Evolutionary conservation across 1,139 yeast species (phyloP), one percentile per base, ranked within the genome.

Genomic region (Magnusiomyces suaveolens): DNA sequence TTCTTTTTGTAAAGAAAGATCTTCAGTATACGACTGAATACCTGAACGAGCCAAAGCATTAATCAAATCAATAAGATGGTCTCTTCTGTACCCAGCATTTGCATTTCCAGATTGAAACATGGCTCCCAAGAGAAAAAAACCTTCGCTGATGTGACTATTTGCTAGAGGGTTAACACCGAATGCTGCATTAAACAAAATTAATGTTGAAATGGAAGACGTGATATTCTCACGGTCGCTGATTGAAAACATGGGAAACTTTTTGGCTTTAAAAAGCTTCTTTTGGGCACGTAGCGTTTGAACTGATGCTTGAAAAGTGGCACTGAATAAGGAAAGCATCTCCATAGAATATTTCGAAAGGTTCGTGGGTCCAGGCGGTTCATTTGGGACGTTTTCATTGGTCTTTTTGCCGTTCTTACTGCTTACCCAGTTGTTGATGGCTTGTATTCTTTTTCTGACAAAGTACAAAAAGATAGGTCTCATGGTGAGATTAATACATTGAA

Each of bases 151-250:
- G 63, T 84, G 88, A 44, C 78, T 81, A 54, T 76, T 75, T 0
- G 94, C 85, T 20, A 87, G 87, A 39, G 83, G 87, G 64, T 85
- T 87, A 4, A 85, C 84, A 8, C 95, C 95, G 70, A 87, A 87
- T 0, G 95, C 85, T 0, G 89, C 84, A 65, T 83, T 86, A 66
- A 84, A 86, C 41, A 87, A 71, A 16, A 85, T 80, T 54, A 87
- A 71, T 0, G 95, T 87, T 3, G 89, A 85, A 0, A 94, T 84
- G 0, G 95, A 81, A 0, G 92, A 84, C 66, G 85, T 87, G 33
- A 86, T 71, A 66, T 87, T 87, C 64, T 87, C 96, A 62, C 96
- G 73, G 66, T 87, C 96, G 88, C 87, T 84, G 75, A 89, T 87
- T 0, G 95, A 95, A 71, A 85, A 87, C 46, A 85, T 69, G 0